These are phyloP conservation scores for Catunica adiposa DNA, from an alignment of 2,329 filamentous ascomycete genomes.

Conservation along the genomic window DNA sequence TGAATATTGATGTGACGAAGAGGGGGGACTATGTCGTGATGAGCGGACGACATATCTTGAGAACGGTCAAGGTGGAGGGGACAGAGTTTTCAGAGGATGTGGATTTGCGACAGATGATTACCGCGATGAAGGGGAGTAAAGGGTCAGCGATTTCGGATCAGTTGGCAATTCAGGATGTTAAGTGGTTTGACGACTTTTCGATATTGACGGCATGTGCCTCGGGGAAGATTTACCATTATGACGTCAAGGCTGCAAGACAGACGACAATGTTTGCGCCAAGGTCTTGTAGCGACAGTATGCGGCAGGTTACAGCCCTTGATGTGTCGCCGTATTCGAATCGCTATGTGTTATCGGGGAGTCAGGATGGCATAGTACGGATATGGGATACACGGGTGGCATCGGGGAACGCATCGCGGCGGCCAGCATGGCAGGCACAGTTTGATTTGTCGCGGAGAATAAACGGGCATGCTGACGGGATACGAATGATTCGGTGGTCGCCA, in stretches of 20 bases:
- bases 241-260: slow-evolving; percentile 34
- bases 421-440: slow-evolving; percentile 30
- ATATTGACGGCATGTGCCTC: slow-evolving; percentile 48
- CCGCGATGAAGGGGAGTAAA: slow-evolving; percentile 29
- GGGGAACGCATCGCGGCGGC: slow-evolving; percentile 24
- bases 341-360: slow-evolving; percentile 44
- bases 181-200: slow-evolving; percentile 37
- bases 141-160: slow-evolving; percentile 30
- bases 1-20: slow-evolving; percentile 40
- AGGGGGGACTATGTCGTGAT: slow-evolving; percentile 40
- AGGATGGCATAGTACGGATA: slow-evolving; percentile 45
- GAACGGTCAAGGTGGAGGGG: slow-evolving; percentile 33
- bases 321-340: slow-evolving; percentile 43
- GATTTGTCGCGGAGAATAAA: slow-evolving; percentile 30
- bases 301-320: slow-evolving; percentile 47
- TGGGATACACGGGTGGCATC: slow-evolving; percentile 40
- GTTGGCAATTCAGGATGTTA: slow-evolving; percentile 46
- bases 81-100: slow-evolving; percentile 37
- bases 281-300: slow-evolving; percentile 42
- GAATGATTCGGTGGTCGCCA: slow-evolving; percentile 50
- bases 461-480: slow-evolving; percentile 38
- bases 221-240: slow-evolving; percentile 49
- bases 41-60: slow-evolving; percentile 43
- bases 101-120: slow-evolving; percentile 41
- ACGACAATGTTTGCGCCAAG: slow-evolving; percentile 29